Percentiles rank a stretch among this genome's conserved stretches.
Evolutionary conservation across 2,329 filamentous ascomycete genomes (phyloP).

Genomic region (Trichoderma afroharzianum): DNA sequence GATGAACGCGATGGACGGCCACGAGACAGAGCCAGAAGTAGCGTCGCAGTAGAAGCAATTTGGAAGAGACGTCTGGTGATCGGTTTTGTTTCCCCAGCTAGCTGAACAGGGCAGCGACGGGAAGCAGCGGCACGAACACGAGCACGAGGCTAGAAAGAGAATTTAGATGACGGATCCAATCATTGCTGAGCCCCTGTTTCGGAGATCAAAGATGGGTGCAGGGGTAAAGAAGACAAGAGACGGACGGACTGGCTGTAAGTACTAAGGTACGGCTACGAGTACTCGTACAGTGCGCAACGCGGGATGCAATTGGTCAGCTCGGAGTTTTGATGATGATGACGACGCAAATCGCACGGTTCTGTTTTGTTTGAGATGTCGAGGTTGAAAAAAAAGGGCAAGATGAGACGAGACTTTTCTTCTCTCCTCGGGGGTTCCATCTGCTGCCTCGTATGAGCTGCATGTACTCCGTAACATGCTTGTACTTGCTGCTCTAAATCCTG

Average conservation of each 20-base stretch:
- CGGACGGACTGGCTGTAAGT: background rate
- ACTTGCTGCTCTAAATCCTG: background rate
- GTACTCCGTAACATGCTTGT: background rate
- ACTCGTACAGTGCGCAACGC: background rate
- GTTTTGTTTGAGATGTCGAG: background rate
- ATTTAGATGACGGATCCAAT: background rate
- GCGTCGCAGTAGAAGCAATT: background rate
- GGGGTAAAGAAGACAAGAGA: background rate
- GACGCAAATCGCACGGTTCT: background rate
- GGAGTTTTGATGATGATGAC: background rate
- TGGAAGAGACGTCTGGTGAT: background rate
- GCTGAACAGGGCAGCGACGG: background rate
- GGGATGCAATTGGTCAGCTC: background rate
- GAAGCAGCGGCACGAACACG: slow-evolving; percentile 4
- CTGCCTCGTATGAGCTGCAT: background rate
- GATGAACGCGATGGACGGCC: background rate
- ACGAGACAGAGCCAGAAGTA: background rate
- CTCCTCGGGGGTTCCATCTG: background rate
- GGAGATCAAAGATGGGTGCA: slow-evolving; percentile 10
- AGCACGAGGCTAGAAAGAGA: slow-evolving; percentile 8
- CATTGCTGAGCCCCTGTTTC: slow-evolving; percentile 12
- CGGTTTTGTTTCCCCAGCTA: background rate
- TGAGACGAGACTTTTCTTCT: background rate
- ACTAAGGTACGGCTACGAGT: too few relatives aligned
- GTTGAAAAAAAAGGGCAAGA: background rate